Base-by-base conservation (phyloP, 2,329 filamentous ascomycete genomes). In the Colletotrichum sp. region DNA sequence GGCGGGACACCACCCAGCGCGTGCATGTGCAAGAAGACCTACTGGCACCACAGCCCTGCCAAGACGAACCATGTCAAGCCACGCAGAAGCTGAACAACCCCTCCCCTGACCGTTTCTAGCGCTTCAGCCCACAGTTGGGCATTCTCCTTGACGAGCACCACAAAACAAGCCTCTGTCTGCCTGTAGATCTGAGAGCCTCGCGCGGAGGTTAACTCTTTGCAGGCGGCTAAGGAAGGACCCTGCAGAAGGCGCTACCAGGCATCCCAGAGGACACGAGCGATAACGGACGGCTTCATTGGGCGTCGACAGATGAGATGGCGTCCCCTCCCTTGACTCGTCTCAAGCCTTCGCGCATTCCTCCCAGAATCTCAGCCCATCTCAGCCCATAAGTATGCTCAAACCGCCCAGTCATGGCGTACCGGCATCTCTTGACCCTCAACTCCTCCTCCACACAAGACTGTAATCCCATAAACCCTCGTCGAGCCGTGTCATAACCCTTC, bases 21-120 rank as follows among this genome's bases (percentile, higher is more conserved):
- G 27, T 51, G 36, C 66, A 33, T 54, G 29, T 36, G 12, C 66
- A 21, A 11, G 31, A 24, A 24, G 24, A 24, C 38, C 27, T 47
- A 18, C 21, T 31, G 65, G 24, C 33, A 68, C n/a, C 55, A 9
- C 43, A 62, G 36, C 58, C 58, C 34, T 64, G 57, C 66, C 51
- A 69, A 63, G 66, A n/a, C 27, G 9, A 36, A 31, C 54, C 31
- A 63, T 69, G 31, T 43, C 33, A 64, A 31, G 69, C 29, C 65
- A 63, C 61, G 61, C 70, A 73, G 71, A 61, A 67, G 72, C 72
- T 74, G 72, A 74, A 63, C 68, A 51, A 15, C 18, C 62, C 8
- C 24, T 47, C 8, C 38, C 59, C 12, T 36, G 43, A 47, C 65
- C 70, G 70, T 54, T 72, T 72, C 65, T 16, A 47, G 70, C 65